Evolutionary conservation across 345 rosid species (phyloP).

Genomic region (Eucalyptus cloeziana): DNA sequence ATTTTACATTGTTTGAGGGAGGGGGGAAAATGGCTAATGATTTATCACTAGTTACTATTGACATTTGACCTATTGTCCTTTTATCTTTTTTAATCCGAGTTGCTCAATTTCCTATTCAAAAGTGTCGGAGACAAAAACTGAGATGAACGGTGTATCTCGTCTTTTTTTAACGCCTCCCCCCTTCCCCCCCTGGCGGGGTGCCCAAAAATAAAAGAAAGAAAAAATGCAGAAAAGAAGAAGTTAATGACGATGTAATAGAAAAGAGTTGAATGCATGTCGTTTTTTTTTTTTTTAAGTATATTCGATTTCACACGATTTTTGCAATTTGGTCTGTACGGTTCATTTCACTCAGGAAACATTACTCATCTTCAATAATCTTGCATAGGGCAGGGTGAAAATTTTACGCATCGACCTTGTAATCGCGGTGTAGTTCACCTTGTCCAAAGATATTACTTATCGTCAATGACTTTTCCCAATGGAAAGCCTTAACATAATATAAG

Average conservation of each 20-base stretch:
- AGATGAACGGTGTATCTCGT: background rate
- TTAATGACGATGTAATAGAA: background rate
- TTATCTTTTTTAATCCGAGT: background rate
- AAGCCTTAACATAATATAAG: background rate
- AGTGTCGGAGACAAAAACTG: background rate
- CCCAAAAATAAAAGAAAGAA: accelerated
- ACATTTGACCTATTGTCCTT: background rate
- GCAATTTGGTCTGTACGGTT: background rate
- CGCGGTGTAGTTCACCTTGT: background rate
- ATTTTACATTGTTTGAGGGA: background rate
- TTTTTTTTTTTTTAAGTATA: background rate
- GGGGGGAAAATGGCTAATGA: background rate
- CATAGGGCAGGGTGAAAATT: background rate
- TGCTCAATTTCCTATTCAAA: background rate
- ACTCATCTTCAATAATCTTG: background rate
- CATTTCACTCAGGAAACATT: background rate
- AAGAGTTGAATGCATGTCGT: background rate
- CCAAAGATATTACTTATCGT: background rate
- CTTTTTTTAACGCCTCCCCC: background rate
- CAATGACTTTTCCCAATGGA: background rate
- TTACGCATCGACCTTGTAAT: background rate
- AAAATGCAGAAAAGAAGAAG: too few relatives aligned
- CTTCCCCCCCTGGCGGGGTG: accelerated
- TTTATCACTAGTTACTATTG: background rate
- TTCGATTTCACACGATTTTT: background rate